Evolutionary conservation across 1,139 yeast species (phyloP).

Genomic region (Scheffersomyces illinoinensis): DNA sequence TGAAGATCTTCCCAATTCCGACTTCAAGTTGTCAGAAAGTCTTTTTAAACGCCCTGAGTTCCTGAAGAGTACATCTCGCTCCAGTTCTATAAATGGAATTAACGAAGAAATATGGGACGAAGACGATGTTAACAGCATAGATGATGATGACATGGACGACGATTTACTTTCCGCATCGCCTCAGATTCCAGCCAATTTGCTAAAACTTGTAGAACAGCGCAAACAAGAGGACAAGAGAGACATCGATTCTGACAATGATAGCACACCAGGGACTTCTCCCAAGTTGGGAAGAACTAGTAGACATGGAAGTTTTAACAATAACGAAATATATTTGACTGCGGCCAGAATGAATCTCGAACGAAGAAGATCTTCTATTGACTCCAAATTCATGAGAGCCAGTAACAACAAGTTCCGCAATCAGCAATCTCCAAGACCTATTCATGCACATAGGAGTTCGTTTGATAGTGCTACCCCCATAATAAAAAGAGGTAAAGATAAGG

Average conservation of each 20-base stretch:
- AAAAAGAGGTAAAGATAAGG: constrained; percentile 4
- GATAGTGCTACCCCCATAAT: constrained; percentile 19
- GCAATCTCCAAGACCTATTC: constrained; percentile 15
- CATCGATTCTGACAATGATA: constrained; percentile 12
- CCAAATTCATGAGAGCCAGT: constrained; percentile 22
- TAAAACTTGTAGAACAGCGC: constrained; percentile 56
- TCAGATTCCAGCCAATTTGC: constrained; percentile 61
- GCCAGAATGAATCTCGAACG: constrained; percentile 26
- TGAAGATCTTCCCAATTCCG: constrained; percentile 10
- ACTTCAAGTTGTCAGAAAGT: neutral
- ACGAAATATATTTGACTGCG: constrained; percentile 21
- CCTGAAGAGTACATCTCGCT: neutral
- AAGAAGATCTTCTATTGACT: constrained; percentile 38
- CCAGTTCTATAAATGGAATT: neutral
- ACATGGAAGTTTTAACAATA: constrained; percentile 25
- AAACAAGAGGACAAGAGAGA: constrained; percentile 33
- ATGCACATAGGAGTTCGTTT: constrained; percentile 21
- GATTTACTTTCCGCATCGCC: constrained; percentile 63
- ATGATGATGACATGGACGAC: constrained; percentile 51
- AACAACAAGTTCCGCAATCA: constrained; percentile 31
- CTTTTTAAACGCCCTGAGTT: constrained; percentile 3
- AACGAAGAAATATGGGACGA: constrained; percentile 11
- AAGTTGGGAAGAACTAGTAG: constrained; percentile 19
- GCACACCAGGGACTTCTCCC: constrained; percentile 41
- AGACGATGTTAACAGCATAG: constrained; percentile 22